Base-by-base conservation (phyloP, 805 yeast genomes). In the Saccharomyces eubayanus region DNA sequence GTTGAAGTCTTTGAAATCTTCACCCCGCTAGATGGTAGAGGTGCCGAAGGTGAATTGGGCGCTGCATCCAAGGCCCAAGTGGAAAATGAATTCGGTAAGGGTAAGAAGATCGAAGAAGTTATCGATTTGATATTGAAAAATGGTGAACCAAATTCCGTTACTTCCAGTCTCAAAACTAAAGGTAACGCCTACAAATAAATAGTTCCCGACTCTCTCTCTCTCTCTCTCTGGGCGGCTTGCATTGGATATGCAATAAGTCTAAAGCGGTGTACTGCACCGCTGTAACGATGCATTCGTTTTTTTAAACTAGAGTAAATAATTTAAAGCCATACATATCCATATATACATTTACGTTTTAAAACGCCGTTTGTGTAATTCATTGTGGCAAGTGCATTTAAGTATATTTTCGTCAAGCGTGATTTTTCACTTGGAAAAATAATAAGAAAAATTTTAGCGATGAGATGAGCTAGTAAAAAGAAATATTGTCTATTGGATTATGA, bases 51-150 rank as follows among this genome's bases (percentile, higher is more conserved):
- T 53, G 76, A 77, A 8, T 66, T 86, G 28, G 87, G 84, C 51
- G 83, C 80, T 62, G 96, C 92, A 2, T 84, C 92, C 6, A 78
- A 80, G 53, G 72, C 74, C 20, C 86, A 83, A 55, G 66, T 89
- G 43, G 77, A 76, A 50, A 78, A 78, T 57, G 94, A 88, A 63
- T 89, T 89, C 59, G 92, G 90, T 29, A 73, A 78, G 28, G 64
- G 59, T 9, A 71, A 76, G 49, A 73, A 72, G 45, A 62, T 68
- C 2, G 88, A 84, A 52, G 84, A 80, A 28, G 76, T 79, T n/a
- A 77, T 89, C 53, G 77, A 77, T 53, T 65, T 69, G 50, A 85
- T 89, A 50, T 63, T 88, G 55, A 72, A 71, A 43, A 72, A 80
- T n/a, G 96, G 96, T 46, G 66, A 73, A 20, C 71, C 79, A 49